These are phyloP conservation scores for Phytopythium oedochilum DNA, from an alignment of 352 stramenopile species.

Conservation along the genomic window DNA sequence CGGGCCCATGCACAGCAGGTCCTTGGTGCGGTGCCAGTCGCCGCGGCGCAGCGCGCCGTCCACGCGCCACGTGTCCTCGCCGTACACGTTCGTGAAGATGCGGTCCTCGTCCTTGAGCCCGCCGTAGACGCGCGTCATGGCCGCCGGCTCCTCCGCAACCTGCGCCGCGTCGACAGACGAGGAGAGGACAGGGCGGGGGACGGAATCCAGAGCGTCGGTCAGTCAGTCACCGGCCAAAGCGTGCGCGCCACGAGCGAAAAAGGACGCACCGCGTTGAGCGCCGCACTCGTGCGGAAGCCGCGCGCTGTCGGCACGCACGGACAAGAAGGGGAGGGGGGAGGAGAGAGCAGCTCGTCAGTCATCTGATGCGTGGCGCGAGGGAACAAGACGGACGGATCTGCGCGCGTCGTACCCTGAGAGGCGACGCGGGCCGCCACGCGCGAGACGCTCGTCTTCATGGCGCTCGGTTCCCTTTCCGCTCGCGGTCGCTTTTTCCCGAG, in stretches of 20 bases:
- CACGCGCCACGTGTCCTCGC: slow-evolving; percentile 91
- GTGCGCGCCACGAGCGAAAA: not conserved
- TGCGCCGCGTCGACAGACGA: slow-evolving; percentile 2
- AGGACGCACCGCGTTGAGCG: slow-evolving; percentile 26
- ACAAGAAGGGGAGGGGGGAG: not conserved
- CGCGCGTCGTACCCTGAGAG: slow-evolving; percentile 11
- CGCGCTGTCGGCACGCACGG: slow-evolving; percentile 7
- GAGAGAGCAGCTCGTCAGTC: too few relatives aligned
- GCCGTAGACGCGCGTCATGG: slow-evolving; percentile 88
- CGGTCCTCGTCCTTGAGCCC: slow-evolving; percentile 98
- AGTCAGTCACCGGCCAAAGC: too few relatives aligned
- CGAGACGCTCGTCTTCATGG: slow-evolving; percentile 29
- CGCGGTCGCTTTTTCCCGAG: not conserved
- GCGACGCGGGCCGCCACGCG: slow-evolving; percentile 26
- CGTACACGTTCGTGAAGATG: slow-evolving; percentile 99
- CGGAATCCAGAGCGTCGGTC: too few relatives aligned
- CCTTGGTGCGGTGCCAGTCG: slow-evolving; percentile 97
- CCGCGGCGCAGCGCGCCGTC: slow-evolving; percentile 90
- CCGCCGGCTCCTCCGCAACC: slow-evolving; percentile 36
- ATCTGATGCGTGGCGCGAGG: not conserved
- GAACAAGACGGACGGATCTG: too few relatives aligned
- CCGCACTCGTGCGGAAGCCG: slow-evolving; percentile 33
- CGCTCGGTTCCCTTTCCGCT: not conserved
- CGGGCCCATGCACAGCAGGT: slow-evolving; percentile 97
- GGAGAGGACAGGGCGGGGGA: too few relatives aligned